Evolutionary conservation across 129 eudicot genomes (phyloP).

Genomic region (Lactuca sativa): DNA sequence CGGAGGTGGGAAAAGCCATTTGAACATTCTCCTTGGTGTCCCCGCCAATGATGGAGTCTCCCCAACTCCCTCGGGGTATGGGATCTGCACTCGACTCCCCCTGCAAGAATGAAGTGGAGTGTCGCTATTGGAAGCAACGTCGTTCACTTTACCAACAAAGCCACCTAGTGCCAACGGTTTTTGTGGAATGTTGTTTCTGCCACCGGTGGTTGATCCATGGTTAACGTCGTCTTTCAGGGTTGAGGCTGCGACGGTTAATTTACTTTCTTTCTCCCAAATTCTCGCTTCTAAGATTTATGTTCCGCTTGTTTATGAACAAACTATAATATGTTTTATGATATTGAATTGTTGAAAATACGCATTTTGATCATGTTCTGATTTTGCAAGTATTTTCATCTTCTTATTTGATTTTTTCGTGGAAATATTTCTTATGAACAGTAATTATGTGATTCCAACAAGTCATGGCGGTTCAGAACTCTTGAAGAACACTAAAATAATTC

Average conservation of each 20-base stretch:
- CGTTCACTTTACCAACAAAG: slow-evolving; percentile 19
- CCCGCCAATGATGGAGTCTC: slow-evolving; percentile 74
- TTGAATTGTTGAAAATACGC: too few relatives aligned
- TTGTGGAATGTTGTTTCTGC: slow-evolving; percentile 20
- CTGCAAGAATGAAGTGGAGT: slow-evolving; percentile 60
- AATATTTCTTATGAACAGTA: too few relatives aligned
- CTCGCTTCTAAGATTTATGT: too few relatives aligned
- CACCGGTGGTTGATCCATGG: slow-evolving; percentile 7
- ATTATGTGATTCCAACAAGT: too few relatives aligned
- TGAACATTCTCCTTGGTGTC: slow-evolving; percentile 62
- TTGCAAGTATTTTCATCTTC: too few relatives aligned
- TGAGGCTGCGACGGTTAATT: slow-evolving; percentile 12
- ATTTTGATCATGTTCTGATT: too few relatives aligned
- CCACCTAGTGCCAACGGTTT: slow-evolving; percentile 21
- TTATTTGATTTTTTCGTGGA: too few relatives aligned
- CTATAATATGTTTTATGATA: too few relatives aligned
- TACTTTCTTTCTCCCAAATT: too few relatives aligned
- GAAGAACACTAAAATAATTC: too few relatives aligned
- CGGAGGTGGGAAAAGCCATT: slow-evolving; percentile 97
- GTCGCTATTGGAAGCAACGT: slow-evolving; percentile 17
- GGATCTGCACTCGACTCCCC: slow-evolving; percentile 69
- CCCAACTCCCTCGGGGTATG: slow-evolving; percentile 64
- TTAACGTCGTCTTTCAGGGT: slow-evolving; percentile 32
- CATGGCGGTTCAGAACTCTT: too few relatives aligned
- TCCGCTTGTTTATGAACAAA: too few relatives aligned